A percentile compares a stretch with the other conserved stretches of the same genome.
Evolutionary conservation across 768 basidiomycete genomes (phyloP).

Genomic region (Amanita molliuscula): DNA sequence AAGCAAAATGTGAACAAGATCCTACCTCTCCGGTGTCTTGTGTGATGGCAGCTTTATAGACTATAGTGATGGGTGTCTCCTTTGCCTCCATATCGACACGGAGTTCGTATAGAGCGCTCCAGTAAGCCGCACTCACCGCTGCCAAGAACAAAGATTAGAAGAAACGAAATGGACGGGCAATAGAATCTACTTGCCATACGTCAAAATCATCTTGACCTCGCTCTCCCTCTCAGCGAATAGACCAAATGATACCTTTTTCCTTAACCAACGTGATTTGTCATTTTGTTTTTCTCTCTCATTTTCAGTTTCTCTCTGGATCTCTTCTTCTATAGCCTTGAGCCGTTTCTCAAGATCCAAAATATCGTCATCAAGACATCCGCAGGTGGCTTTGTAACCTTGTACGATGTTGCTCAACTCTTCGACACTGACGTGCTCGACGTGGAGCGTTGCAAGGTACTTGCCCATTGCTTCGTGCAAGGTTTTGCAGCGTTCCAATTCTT

Average conservation of each 20-base stretch:
- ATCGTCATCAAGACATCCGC: conserved; percentile 22
- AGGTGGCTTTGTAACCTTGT: conserved; percentile 22
- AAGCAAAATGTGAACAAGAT: background rate
- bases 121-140: conserved; percentile 17
- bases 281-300: conserved; percentile 10
- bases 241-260: conserved; percentile 20
- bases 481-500: conserved; percentile 18
- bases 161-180: background rate
- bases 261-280: conserved; percentile 15
- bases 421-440: conserved; percentile 15
- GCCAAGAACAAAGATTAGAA: conserved; percentile 11
- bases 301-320: conserved; percentile 15
- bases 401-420: conserved; percentile 18
- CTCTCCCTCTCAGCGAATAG: conserved; percentile 26
- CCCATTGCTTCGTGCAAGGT: conserved; percentile 20
- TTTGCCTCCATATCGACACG: conserved; percentile 25
- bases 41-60: conserved; percentile 29
- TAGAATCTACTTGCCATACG: conserved; percentile 23
- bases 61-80: conserved; percentile 20
- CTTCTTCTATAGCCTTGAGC: conserved; percentile 14
- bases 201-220: conserved; percentile 26
- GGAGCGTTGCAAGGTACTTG: conserved; percentile 24
- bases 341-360: conserved; percentile 19
- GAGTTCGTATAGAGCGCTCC: conserved; percentile 28
- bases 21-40: conserved; percentile 30